phyloP scores from a whole-genome alignment of 768 basidiomycete genomes.

The Lactarius indigo region DNA sequence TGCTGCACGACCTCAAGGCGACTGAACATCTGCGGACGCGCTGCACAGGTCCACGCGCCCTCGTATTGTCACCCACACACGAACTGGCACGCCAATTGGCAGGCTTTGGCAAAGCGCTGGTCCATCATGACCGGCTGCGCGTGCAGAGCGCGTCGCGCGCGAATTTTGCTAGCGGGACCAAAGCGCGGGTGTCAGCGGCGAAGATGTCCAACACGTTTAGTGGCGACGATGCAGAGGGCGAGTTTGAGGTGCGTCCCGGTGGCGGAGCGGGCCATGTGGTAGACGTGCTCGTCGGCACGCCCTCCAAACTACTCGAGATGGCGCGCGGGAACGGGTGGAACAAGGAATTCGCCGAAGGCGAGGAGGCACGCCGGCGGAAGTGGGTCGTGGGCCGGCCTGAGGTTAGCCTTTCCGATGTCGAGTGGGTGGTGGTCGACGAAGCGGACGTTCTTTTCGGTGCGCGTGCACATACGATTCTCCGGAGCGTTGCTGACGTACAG shows the following conservation, averaged over 20 bases:
- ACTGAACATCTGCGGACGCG: constrained; percentile 42
- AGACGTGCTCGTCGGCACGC: constrained; percentile 64
- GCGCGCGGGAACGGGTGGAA: constrained; percentile 55
- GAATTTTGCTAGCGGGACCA: constrained; percentile 37
- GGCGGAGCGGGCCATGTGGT: constrained; percentile 33
- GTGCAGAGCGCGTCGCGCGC: constrained; percentile 65
- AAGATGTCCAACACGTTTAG: constrained; percentile 43
- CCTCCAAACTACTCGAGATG: constrained; percentile 60
- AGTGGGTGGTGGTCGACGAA: constrained; percentile 91
- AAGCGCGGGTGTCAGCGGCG: constrained; percentile 38
- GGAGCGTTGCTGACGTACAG: neutral
- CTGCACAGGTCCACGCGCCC: constrained; percentile 54
- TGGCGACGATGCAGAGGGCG: constrained; percentile 25
- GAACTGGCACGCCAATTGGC: constrained; percentile 83
- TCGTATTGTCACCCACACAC: constrained; percentile 86
- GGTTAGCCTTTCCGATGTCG: constrained; percentile 64
- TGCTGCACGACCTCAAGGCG: constrained; percentile 74
- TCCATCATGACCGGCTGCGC: constrained; percentile 75
- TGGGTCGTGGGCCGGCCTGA: constrained; percentile 48
- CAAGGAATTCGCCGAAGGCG: constrained; percentile 33
- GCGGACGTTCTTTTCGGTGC: constrained; percentile 86
- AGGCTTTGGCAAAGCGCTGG: constrained; percentile 64
- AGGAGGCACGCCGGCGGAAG: constrained; percentile 33
- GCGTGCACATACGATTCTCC: constrained; percentile 25
- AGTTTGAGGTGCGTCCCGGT: constrained; percentile 27